Conservation (phyloP, 2,329 filamentous ascomycete species). For the Penicillium corylophilum region DNA sequence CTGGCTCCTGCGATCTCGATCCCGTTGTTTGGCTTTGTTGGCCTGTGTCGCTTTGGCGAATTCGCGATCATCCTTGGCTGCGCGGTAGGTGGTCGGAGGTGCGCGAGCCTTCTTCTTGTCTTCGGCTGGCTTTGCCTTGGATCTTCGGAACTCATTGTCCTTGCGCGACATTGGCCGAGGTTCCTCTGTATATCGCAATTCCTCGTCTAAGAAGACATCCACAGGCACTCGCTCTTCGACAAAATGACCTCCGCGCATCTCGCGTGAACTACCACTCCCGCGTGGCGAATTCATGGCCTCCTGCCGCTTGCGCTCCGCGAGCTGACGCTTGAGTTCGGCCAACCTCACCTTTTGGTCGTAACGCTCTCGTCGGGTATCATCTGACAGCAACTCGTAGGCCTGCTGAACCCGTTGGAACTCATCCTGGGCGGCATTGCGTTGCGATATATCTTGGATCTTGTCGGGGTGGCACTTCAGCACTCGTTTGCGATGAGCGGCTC, state of each 20-base stretch:
- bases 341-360: constrained; percentile 77
- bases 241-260: constrained; percentile 43
- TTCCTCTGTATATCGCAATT: constrained; percentile 38
- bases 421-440: constrained; percentile 75
- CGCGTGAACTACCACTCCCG: constrained; percentile 28
- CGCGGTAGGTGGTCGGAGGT: constrained; percentile 25
- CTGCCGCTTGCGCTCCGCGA: constrained; percentile 46
- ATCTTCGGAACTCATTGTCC: constrained; percentile 36
- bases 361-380: constrained; percentile 67
- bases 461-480: constrained; percentile 88
- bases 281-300: constrained; percentile 21
- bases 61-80: constrained; percentile 37
- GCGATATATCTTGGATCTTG: constrained; percentile 75
- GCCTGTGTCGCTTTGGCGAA: constrained; percentile 31
- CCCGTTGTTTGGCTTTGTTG: constrained; percentile 40
- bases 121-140: constrained; percentile 34
- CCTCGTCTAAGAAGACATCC: constrained; percentile 39
- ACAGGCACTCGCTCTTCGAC: constrained; percentile 47
- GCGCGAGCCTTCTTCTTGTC: constrained; percentile 36
- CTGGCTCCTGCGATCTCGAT: constrained; percentile 45
- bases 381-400: constrained; percentile 85
- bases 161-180: constrained; percentile 41
- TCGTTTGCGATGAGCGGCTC: constrained; percentile 78
- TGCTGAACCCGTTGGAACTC: constrained; percentile 92
- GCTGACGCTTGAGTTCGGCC: constrained; percentile 61